Evolutionary conservation across 1,284 basidiomycete species (phyloP), one percentile per base, ranked within the genome.

Genomic region (Moesziomyces aphidis): DNA sequence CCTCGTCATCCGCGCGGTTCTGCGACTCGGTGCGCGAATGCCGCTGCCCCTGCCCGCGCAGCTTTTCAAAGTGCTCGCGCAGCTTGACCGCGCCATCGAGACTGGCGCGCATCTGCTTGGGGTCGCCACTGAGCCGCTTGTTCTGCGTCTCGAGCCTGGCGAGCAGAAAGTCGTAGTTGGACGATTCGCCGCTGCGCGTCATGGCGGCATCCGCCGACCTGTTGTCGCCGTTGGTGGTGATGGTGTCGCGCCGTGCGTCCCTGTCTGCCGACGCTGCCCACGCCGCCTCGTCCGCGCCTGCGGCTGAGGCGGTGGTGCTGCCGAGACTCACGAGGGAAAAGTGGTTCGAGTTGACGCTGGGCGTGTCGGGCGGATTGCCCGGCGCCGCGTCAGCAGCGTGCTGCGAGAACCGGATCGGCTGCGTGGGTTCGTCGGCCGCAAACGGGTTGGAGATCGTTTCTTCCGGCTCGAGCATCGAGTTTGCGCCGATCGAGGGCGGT

Each of bases 391-490:
- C 36, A 11, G 42, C 42, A 9, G 39, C 17, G 46, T 64, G 21
- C 36, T 60, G 56, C 31, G 66, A 64, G 44, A 56, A 70, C 10
- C 55, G 55, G 22, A 64, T 50, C 17, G 61, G 67, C 42, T 58
- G 50, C 17, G 64, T 50, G 1, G 55, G 9, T 13, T 53, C 17
- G 15, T 63, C 63, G 19, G 56, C 64, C 6, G 75, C 67, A 31
- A 83, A 83, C 0, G 81, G 81, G 45, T 83, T 83, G 22, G 71
- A 64, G 44, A 83, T 81, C 23, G 77, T 77, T 26, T 73, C 68
- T 23, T 76, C 69, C 10, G 81, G 81, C 19, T 83, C 80, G 26
- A 81, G 59, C 53, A 83, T 52, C 3, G 80, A 81, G 8, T 70
- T 68, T 4, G 81, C 81, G 19, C 79, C 81, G 15, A 80, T 62